Percentiles rank a stretch among this genome's conserved stretches.
Conservation (phyloP, 2,329 filamentous ascomycete genomes). For the Colletotrichum falcatum region DNA sequence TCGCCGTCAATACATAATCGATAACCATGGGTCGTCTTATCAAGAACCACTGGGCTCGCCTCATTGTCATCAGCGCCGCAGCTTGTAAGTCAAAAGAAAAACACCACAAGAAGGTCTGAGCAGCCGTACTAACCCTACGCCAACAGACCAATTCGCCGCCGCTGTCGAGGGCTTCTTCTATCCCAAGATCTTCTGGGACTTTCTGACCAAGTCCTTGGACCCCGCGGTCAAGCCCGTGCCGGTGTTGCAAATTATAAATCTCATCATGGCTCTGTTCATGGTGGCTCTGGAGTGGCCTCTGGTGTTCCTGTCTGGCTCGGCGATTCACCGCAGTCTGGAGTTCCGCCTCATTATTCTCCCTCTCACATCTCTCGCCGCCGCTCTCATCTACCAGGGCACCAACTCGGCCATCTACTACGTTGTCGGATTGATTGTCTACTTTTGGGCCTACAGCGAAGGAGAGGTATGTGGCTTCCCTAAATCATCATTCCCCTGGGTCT, state of each 20-base stretch:
- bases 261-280: conserved; percentile 82
- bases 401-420: conserved; percentile 94
- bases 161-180: conserved; percentile 93
- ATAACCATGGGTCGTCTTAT: conserved; percentile 92
- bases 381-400: conserved; percentile 90
- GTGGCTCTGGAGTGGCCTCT: conserved; percentile 94
- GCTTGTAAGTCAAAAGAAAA: conserved; percentile 66
- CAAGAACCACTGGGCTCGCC: conserved; percentile 98
- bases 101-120: not conserved
- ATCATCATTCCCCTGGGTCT: not conserved
- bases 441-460: conserved; percentile 97
- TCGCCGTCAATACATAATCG: conserved; percentile 25
- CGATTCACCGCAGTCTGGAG: conserved; percentile 89
- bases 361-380: conserved; percentile 77
- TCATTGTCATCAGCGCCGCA: conserved; percentile 90
- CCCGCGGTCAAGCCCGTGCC: conserved; percentile 88
- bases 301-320: conserved; percentile 78
- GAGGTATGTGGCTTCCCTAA: conserved; percentile 70
- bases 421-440: conserved; percentile 87
- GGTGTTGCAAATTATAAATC: conserved; percentile 88
- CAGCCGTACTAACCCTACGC: conserved; percentile 45
- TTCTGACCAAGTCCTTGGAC: conserved; percentile 91
- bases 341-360: conserved; percentile 86
- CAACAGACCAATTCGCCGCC: conserved; percentile 84
- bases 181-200: conserved; percentile 99